Base-by-base conservation (phyloP, 2,329 filamentous ascomycete species). In the Chlorencoelia australis region DNA sequence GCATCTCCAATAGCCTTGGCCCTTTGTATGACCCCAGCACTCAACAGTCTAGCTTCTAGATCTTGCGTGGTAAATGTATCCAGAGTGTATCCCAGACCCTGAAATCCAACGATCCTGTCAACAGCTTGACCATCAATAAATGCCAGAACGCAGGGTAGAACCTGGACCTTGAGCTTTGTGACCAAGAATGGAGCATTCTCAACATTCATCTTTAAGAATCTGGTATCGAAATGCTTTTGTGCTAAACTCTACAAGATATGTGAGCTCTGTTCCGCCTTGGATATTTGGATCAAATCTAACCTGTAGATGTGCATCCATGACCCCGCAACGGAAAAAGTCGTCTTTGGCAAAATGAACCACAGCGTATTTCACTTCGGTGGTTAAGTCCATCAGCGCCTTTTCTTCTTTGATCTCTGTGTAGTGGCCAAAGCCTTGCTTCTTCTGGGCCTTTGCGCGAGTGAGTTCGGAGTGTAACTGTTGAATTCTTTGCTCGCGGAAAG, bases 131-230 rank as follows among this genome's bases (percentile, higher is more conserved):
- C 72, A 46, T 73, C 65, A 15, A 71, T 60, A 49, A 75, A 76
- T 3, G 66, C 64, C 33, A 75, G 63, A 13, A 76, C 68, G 48
- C 72, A 76, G 4, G 72, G 72, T 27, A 76, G 54, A 3, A 75
- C 69, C 47, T 74, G 65, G 13, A 76, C 60, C 24, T 69, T 70
- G 19, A 76, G 54, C 48, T 70, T 73, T 3, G 68, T 67, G 17
- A 75, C 70, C 35, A 76, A 55, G 41, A 75, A 76, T 2, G 72
- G 70, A 5, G 69, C 69, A 41, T 75, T 73, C 37, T 74, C 70
- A 21, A 75, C 72, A 43, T 72, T 69, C 50, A 75, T 73, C 42
- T 63, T 66, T 13, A 75, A 54, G 37, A 76, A 69, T 13, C 71
- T 59, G 3, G 72, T 73, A 47, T 75, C 71, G 43, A 71, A 71